Percentiles rank a stretch among this genome's conserved stretches.
Conservation (phyloP, 2,329 filamentous ascomycete species). For the Periconia digitata region DNA sequence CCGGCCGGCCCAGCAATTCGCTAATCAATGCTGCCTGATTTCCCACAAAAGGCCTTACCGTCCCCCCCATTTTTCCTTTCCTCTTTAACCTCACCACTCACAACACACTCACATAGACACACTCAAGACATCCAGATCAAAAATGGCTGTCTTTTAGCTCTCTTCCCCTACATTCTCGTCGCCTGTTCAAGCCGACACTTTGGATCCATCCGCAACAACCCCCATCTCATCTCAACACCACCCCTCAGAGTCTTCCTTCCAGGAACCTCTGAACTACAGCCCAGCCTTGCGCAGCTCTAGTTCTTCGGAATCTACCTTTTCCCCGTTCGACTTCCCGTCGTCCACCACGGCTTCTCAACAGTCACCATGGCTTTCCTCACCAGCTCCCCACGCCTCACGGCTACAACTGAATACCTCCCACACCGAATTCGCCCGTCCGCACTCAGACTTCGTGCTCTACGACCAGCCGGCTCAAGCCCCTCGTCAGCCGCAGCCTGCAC, state of each 20-base stretch:
- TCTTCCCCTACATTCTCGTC: conserved; percentile 24
- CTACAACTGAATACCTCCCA: conserved; percentile 50
- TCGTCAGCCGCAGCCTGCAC: conserved; percentile 51
- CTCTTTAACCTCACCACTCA: conserved; percentile 14
- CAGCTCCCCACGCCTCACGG: conserved; percentile 54
- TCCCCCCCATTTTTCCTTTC: conserved; percentile 28
- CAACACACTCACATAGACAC: conserved; percentile 19
- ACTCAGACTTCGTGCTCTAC: conserved; percentile 81
- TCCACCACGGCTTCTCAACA: conserved; percentile 77
- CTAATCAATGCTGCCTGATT: not conserved
- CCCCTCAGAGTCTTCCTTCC: conserved; percentile 44
- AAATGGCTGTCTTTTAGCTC: conserved; percentile 44
- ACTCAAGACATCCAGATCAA: conserved; percentile 34
- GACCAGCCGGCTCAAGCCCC: conserved; percentile 49
- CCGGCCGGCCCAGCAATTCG: not conserved
- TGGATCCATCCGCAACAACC: conserved; percentile 26
- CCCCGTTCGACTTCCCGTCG: conserved; percentile 68
- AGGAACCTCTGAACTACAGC: conserved; percentile 65
- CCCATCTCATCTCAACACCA: conserved; percentile 26
- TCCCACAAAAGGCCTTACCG: conserved; percentile 18
- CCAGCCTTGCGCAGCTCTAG: conserved; percentile 62
- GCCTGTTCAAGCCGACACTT: conserved; percentile 29
- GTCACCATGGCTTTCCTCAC: conserved; percentile 79
- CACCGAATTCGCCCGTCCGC: conserved; percentile 50
- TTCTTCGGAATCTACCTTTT: conserved; percentile 60